A percentile compares a stretch with the other conserved stretches of the same genome.
Evolutionary conservation across 257 asterid species (phyloP).

Genomic region (Nemophila menziesii): DNA sequence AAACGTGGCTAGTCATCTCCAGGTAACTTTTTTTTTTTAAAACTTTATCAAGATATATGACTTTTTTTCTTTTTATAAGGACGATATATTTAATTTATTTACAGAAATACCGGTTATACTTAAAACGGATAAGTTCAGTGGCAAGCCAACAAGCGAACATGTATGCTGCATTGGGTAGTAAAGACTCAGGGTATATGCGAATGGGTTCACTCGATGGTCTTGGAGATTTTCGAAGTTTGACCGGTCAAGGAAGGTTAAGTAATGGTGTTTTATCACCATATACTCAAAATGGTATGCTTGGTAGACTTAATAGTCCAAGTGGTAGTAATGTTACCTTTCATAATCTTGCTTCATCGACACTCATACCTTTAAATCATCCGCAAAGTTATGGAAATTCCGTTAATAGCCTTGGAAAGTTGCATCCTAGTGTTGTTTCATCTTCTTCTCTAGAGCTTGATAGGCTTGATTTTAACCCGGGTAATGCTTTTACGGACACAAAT

Average conservation of each 20-base stretch:
- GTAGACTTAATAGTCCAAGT: conserved; percentile 56
- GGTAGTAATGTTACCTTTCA: conserved; percentile 38
- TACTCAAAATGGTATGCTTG: conserved; percentile 47
- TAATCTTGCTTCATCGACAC: conserved; percentile 31
- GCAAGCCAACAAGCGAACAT: conserved; percentile 69
- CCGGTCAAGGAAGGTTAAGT: conserved; percentile 50
- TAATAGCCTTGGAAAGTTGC: conserved; percentile 35
- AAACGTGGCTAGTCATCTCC: conserved; percentile 94
- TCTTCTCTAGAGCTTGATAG: conserved; percentile 49
- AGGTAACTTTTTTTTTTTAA: conserved; percentile 24
- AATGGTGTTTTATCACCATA: conserved; percentile 43
- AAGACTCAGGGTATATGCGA: conserved; percentile 58
- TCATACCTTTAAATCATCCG: conserved; percentile 40
- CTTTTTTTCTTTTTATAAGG: neutral
- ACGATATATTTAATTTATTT: conserved; percentile 7
- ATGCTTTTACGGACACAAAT: conserved; percentile 21
- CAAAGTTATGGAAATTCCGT: conserved; percentile 37
- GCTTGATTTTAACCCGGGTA: conserved; percentile 29
- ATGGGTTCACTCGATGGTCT: conserved; percentile 51
- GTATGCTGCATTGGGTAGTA: conserved; percentile 65
- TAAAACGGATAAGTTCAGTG: conserved; percentile 61
- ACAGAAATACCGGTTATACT: conserved; percentile 84
- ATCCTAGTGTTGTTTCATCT: conserved; percentile 28
- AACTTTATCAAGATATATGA: neutral
- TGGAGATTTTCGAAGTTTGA: conserved; percentile 41